These are phyloP conservation scores for Hymenochaete sp. DNA, from an alignment of 1,284 basidiomycete species.

Conservation along the genomic window DNA sequence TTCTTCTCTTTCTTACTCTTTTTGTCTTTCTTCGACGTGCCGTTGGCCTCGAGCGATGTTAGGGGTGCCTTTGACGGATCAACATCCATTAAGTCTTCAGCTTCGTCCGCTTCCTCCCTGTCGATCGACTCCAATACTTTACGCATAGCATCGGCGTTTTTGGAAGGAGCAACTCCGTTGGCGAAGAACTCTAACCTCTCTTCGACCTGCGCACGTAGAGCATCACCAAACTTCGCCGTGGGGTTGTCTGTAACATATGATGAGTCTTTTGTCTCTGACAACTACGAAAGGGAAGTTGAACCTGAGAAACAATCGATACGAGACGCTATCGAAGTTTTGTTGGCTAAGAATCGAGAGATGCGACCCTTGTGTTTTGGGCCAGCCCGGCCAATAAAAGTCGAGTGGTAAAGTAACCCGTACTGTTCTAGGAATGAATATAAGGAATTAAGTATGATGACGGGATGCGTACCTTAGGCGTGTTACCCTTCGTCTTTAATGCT, in stretches of 20 bases:
- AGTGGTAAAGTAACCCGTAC: constrained; percentile 93
- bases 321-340: constrained; percentile 98
- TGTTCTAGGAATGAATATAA: constrained; percentile 25
- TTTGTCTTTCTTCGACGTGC: constrained; percentile 44
- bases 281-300: constrained; percentile 22
- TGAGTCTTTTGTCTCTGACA: background rate
- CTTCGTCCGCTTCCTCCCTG: constrained; percentile 60
- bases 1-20: constrained; percentile 51
- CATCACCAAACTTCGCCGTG: constrained; percentile 91
- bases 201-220: constrained; percentile 89
- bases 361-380: constrained; percentile 95
- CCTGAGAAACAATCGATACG: constrained; percentile 96
- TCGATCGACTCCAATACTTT: constrained; percentile 75
- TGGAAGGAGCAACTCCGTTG: constrained; percentile 54
- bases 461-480: constrained; percentile 82
- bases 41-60: constrained; percentile 39
- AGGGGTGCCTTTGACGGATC: constrained; percentile 42
- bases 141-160: constrained; percentile 45
- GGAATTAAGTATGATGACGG: constrained; percentile 5
- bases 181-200: constrained; percentile 95
- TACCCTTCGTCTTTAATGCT: constrained; percentile 97
- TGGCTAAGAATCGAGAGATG: constrained; percentile 95
- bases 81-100: constrained; percentile 59
- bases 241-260: constrained; percentile 55
- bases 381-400: constrained; percentile 92